Conservation (phyloP, 2,329 filamentous ascomycete genomes). For the Aspergillus nomiae region DNA sequence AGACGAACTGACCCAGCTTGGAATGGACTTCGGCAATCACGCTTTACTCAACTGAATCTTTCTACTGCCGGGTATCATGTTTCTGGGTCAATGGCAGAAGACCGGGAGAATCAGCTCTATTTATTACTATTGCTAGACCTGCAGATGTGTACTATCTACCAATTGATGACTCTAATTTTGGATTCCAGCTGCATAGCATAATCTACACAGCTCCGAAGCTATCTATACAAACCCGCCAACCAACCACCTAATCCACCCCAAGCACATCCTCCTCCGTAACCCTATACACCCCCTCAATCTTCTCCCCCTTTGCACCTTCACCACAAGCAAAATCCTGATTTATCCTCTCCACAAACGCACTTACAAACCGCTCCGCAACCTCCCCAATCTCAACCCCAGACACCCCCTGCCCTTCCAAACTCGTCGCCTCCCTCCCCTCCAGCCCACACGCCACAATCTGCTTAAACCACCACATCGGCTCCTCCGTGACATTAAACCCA, state of each 20-base stretch:
- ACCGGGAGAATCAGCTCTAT: background rate
- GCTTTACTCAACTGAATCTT: background rate
- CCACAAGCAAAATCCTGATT: constrained; percentile 40
- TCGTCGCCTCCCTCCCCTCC: constrained; percentile 77
- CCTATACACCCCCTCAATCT: constrained; percentile 43
- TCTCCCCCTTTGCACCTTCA: constrained; percentile 31
- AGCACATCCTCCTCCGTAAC: constrained; percentile 35
- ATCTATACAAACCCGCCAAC: background rate
- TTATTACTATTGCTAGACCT: background rate
- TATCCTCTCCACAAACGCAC: constrained; percentile 40
- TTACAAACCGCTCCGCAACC: constrained; percentile 40
- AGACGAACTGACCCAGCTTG: background rate
- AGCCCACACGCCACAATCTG: constrained; percentile 91
- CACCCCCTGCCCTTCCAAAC: constrained; percentile 59
- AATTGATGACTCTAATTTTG: constrained; percentile 1
- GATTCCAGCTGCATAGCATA: background rate
- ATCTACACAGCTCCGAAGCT: background rate
- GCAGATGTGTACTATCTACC: constrained; percentile 4
- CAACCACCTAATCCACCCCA: background rate
- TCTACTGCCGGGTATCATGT: background rate
- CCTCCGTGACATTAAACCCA: constrained; percentile 60
- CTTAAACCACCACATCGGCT: constrained; percentile 66
- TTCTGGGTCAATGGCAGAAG: background rate
- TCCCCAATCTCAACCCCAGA: constrained; percentile 37
- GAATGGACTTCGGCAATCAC: background rate